Conservation (phyloP, 306 rosid genomes). For the Pterocarpus santalinus region DNA sequence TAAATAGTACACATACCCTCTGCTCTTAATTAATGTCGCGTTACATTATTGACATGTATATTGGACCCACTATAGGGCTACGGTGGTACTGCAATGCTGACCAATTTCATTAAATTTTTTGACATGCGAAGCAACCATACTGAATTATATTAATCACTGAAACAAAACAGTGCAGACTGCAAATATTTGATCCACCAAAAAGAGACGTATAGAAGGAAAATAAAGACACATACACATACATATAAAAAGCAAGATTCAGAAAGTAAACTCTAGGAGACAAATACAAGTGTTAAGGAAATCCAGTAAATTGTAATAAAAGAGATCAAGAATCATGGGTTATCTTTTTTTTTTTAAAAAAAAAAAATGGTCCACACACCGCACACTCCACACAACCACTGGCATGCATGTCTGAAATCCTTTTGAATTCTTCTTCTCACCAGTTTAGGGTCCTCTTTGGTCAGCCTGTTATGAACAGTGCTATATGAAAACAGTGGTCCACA, state of each 20-base stretch:
- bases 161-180: slow-evolving; percentile 37
- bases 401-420: slow-evolving; percentile 49
- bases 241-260: not conserved
- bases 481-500: slow-evolving; percentile 51
- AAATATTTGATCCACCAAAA: slow-evolving; percentile 37
- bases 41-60: slow-evolving; percentile 44
- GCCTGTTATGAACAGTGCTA: slow-evolving; percentile 6
- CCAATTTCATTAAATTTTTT: slow-evolving; percentile 40
- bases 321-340: slow-evolving; percentile 1
- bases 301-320: slow-evolving; percentile 5
- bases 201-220: not conserved
- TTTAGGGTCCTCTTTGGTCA: slow-evolving; percentile 45
- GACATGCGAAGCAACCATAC: slow-evolving; percentile 39
- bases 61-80: slow-evolving; percentile 37
- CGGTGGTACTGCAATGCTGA: slow-evolving; percentile 40
- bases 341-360: not conserved
- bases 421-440: slow-evolving; percentile 18
- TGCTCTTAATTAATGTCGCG: slow-evolving; percentile 33
- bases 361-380: slow-evolving; percentile 38
- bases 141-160: slow-evolving; percentile 35
- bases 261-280: not conserved
- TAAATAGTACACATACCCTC: slow-evolving; percentile 35
- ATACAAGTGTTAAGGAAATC: not conserved
- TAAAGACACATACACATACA: not conserved
- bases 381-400: not conserved